Conservation (phyloP, 768 basidiomycete species). For the Trametes villosa region DNA sequence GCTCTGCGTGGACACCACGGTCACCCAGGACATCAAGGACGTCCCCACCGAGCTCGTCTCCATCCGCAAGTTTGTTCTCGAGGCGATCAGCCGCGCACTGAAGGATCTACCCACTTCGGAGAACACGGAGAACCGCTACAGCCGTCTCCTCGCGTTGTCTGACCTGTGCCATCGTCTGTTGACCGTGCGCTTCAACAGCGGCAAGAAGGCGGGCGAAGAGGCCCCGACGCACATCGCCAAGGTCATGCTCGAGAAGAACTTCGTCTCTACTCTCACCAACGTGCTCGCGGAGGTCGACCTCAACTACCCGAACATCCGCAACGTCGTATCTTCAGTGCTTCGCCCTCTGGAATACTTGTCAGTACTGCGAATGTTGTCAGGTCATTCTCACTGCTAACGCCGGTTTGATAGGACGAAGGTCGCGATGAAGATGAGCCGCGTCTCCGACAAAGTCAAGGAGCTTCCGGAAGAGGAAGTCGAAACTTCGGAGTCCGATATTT, state of each 20-base stretch:
- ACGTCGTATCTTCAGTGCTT: slow-evolving; percentile 84
- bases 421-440: slow-evolving; percentile 97
- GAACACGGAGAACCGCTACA: slow-evolving; percentile 74
- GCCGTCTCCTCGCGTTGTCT: slow-evolving; percentile 81
- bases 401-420: slow-evolving; percentile 59
- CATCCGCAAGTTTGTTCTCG: slow-evolving; percentile 92
- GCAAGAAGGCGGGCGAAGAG: slow-evolving; percentile 64
- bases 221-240: slow-evolving; percentile 92
- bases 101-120: slow-evolving; percentile 73
- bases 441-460: slow-evolving; percentile 69
- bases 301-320: slow-evolving; percentile 90
- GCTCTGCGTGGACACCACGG: slow-evolving; percentile 85
- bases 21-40: slow-evolving; percentile 72
- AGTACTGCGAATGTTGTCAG: slow-evolving; percentile 35
- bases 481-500: slow-evolving; percentile 51
- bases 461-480: slow-evolving; percentile 47
- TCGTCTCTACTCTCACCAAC: slow-evolving; percentile 85
- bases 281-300: slow-evolving; percentile 92
- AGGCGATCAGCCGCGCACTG: slow-evolving; percentile 83
- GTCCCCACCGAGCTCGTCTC: slow-evolving; percentile 76
- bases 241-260: slow-evolving; percentile 98
- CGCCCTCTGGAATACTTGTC: slow-evolving; percentile 90
- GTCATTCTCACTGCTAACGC: slow-evolving; percentile 6
- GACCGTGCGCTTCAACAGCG: slow-evolving; percentile 70
- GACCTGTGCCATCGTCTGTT: slow-evolving; percentile 90